Evolutionary conservation across 495 filamentous ascomycete genomes (phyloP), one percentile per base, ranked within the genome.

Genomic region (Penicillium cataractarum): DNA sequence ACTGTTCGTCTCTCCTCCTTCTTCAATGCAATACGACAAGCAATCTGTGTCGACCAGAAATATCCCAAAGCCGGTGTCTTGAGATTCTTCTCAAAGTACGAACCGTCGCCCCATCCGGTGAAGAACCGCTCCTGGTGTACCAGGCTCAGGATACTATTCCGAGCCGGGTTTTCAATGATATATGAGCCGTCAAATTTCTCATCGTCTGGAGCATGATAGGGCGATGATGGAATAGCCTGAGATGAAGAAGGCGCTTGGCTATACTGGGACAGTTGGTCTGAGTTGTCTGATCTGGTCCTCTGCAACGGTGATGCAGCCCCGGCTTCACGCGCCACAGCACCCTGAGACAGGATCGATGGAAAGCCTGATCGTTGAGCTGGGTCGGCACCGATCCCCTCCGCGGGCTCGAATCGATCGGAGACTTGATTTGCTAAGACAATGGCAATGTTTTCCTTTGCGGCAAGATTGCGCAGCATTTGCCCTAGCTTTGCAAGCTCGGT

Each of bases 401-500:
- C 35, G 13, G 67, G 64, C 13, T 80, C 77, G 67, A 99, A 96
- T 7, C 92, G 85, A 77, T 99, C 95, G 5, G 89, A 88, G n/a
- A 99, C 96, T 72, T 99, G 95, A 69, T 99, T 99, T 10, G 93
- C 89, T 1, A 97, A 88, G 4, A 98, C 93, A 31, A 99, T 83
- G 12, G 95, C 93, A 26, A 97, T 78, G 57, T 88, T 78, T 71
- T 95, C 77, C 49, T 80, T 82, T 33, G 82, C 81, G 1, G 95
- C 94, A 2, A 97, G 76, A 22, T 87, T 84, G 37, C 92, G 87
- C 21, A 99, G 77, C 51, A 89, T 76, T 46, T 87, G 82, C n/a
- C 94, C 95, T 5, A 97, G 78, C 46, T 84, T 84, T 9, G 91
- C 79, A 35, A 99, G 84, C 61, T 96, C 89, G 32, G 80, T 79